Conservation (phyloP, 1,284 basidiomycete species). For the Ustilago xerochloae region DNA sequence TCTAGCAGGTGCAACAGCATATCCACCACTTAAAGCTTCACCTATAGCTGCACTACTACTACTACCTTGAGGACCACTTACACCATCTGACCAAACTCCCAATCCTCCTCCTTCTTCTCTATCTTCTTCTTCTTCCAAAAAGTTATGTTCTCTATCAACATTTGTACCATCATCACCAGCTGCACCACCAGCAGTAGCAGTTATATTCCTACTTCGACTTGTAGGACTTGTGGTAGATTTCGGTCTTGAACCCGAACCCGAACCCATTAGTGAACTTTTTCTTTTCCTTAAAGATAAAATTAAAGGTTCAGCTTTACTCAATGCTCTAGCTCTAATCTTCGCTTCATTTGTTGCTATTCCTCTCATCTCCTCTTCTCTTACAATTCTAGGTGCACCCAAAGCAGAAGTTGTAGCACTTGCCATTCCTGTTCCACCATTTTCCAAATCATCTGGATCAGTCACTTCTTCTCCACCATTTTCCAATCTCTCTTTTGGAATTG, state of each 20-base stretch:
- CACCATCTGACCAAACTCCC: conserved; percentile 39
- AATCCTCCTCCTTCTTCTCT: background rate
- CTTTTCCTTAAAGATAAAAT: conserved; percentile 49
- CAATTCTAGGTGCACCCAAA: conserved; percentile 9
- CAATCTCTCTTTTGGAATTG: conserved; percentile 27
- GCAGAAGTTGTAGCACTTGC: conserved; percentile 26
- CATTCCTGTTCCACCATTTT: conserved; percentile 12
- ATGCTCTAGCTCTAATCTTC: conserved; percentile 14
- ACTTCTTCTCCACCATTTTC: conserved; percentile 34
- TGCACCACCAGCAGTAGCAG: too few relatives aligned
- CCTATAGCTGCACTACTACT: conserved; percentile 26
- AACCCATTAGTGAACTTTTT: conserved; percentile 31
- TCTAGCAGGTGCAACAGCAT: conserved; percentile 33
- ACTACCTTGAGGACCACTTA: conserved; percentile 32
- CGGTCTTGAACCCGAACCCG: background rate
- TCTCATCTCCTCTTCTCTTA: background rate
- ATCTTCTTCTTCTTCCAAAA: background rate
- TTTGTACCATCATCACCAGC: conserved; percentile 1
- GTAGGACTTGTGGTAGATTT: conserved; percentile 5
- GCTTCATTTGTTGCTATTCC: conserved; percentile 8
- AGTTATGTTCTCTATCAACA: background rate
- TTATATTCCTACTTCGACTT: background rate
- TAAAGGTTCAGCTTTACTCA: conserved; percentile 42
- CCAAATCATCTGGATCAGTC: conserved; percentile 29
- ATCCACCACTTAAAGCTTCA: conserved; percentile 30